Evolutionary conservation across 805 yeast species (phyloP), one percentile per base, ranked within the genome.

Genomic region (Schwanniomyces polymorphus): DNA sequence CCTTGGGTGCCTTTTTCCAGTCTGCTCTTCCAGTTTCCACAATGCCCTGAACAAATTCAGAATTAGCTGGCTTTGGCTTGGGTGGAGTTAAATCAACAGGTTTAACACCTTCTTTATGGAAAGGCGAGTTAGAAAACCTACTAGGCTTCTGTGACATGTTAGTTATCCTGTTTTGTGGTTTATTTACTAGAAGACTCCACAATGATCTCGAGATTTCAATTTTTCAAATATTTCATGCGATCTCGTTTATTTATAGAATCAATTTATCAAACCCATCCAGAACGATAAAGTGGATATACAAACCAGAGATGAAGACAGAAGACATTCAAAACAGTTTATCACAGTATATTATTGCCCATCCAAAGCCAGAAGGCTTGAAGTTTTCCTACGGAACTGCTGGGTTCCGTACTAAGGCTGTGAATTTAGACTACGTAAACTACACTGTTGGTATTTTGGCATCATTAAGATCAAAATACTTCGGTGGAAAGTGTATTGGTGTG

Each of bases 321-420:
- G 21, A 21, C 14, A 25, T 45, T 8, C 31, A 44, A 27, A 45
- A 42, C 18, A 7, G 16, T 6, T 44, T 48, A 28, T 25, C 25
- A 17, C 23, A 42, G 23, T 38, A 42, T 27, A 41, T 55, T 16
- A 23, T 27, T 31, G 62, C 55, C 33, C 76, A 78, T 51, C 76
- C 76, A 26, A 81, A 79, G 46, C 82, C 85, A 2, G 61, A 55
- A 17, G 52, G 51, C 34, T 45, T 60, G 35, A 49, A 44, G 10
- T 85, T 81, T 60, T 68, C 80, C 14, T 94, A 94, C 59, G 99
- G 99, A n/a, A 94, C 99, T 0, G 99, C 99, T 1, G 99, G 99
- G 7, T 94, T 94, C 70, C 80, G 99, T 49, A 84, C 85, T 70
- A 72, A 80, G 41, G 91, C 96, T 1, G 61, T 68, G 17, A 66